Evolutionary conservation across 2,329 filamentous ascomycete species (phyloP).

Genomic region (Aspergillus pseudoglaucus): DNA sequence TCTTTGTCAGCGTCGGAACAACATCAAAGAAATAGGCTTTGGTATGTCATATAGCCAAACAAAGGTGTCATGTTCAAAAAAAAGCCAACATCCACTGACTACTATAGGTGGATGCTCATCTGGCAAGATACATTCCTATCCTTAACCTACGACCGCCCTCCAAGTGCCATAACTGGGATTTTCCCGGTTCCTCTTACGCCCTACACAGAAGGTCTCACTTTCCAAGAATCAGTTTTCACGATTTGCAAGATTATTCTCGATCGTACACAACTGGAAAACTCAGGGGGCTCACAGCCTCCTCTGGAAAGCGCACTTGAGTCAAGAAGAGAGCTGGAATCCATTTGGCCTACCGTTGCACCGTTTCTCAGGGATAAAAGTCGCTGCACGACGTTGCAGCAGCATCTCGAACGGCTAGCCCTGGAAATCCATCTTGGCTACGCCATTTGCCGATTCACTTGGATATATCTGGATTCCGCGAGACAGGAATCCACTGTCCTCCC

Average conservation of each 20-base stretch:
- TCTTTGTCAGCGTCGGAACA: slow-evolving; percentile 5
- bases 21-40: slow-evolving; percentile 4
- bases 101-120: slow-evolving; percentile 13
- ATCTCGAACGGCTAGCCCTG: slow-evolving; percentile 14
- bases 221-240: slow-evolving; percentile 10
- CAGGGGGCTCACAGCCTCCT: not conserved
- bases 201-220: slow-evolving; percentile 5
- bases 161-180: slow-evolving; percentile 8
- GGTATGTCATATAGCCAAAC: slow-evolving; percentile 1
- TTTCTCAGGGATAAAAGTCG: slow-evolving; percentile 8
- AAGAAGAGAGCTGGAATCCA: slow-evolving; percentile 2
- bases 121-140: slow-evolving; percentile 20
- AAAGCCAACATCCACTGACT: not conserved
- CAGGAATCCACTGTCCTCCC: not conserved
- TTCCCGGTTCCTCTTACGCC: slow-evolving; percentile 7
- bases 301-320: not conserved
- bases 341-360: slow-evolving; percentile 5
- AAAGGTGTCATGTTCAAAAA: not conserved
- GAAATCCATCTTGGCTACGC: slow-evolving; percentile 12
- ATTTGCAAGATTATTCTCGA: slow-evolving; percentile 11
- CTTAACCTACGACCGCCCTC: slow-evolving; percentile 18
- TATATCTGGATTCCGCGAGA: slow-evolving; percentile 4
- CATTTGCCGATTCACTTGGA: slow-evolving; percentile 10
- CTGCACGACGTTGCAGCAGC: slow-evolving; percentile 11
- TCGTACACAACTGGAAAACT: slow-evolving; percentile 4